These are phyloP conservation scores for Rhynchosporium agropyri DNA, from an alignment of 2,329 filamentous ascomycete genomes.

Conservation along the genomic window DNA sequence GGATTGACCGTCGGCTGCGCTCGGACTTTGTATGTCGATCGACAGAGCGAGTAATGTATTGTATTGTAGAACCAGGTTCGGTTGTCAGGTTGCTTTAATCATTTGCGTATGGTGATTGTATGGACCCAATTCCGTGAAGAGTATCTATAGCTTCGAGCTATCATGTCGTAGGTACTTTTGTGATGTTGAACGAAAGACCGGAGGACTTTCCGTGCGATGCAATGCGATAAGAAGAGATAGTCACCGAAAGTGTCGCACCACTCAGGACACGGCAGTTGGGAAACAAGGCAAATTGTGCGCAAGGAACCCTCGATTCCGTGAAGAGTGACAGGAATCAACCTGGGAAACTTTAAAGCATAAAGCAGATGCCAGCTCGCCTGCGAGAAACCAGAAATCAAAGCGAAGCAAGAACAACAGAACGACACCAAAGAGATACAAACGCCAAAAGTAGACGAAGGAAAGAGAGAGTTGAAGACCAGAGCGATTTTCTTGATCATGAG, in stretches of 20 bases:
- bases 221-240: too few species aligned
- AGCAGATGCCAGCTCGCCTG: not conserved
- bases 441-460: not conserved
- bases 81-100: too few species aligned
- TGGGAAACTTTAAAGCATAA: not conserved
- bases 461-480: not conserved
- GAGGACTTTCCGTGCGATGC: not conserved
- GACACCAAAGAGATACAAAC: not conserved
- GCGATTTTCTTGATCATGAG: not conserved
- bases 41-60: not conserved
- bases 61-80: not conserved
- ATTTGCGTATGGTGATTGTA: too few species aligned
- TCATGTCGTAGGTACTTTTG: not conserved
- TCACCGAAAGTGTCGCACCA: conserved; percentile 12
- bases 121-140: too few species aligned
- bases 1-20: not conserved
- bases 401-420: not conserved
- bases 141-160: conserved; percentile 11
- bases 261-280: not conserved
- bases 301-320: not conserved
- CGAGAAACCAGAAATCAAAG: not conserved
- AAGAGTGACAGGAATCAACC: not conserved
- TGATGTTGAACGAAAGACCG: not conserved
- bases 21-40: conserved; percentile 7
- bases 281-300: not conserved